A percentile compares a stretch with the other conserved stretches of the same genome.
phyloP scores from a whole-genome alignment of 306 rosid species.

The Begonia fuchsioides region DNA sequence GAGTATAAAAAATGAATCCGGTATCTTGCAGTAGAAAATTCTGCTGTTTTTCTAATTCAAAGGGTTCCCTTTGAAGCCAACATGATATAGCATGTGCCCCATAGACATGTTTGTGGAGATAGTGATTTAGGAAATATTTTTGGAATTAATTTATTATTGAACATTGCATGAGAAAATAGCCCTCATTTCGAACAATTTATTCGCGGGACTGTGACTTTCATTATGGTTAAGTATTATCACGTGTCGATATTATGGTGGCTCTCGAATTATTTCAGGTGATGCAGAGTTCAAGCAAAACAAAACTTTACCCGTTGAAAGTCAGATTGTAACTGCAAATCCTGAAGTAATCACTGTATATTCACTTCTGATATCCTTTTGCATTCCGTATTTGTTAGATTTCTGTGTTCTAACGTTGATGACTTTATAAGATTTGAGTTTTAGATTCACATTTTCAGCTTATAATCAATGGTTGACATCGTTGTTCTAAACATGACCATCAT shows the following conservation, averaged over 20 bases:
- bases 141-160: too few species aligned
- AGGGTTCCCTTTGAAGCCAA: too few species aligned
- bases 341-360: constrained; percentile 76
- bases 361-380: neutral
- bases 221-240: too few species aligned
- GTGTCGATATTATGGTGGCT: neutral
- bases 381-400: neutral
- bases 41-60: too few species aligned
- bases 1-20: too few species aligned
- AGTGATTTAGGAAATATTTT: too few species aligned
- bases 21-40: too few species aligned
- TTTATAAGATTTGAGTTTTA: neutral
- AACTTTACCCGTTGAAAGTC: constrained; percentile 66
- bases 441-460: neutral
- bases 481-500: constrained; percentile 77
- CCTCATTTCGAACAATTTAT: too few species aligned
- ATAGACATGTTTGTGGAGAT: neutral
- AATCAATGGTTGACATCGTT: neutral
- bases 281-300: constrained; percentile 92
- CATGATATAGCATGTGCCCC: too few species aligned
- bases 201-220: too few species aligned
- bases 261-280: constrained; percentile 57
- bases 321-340: constrained; percentile 79
- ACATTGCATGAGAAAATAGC: too few species aligned
- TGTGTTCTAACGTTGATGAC: neutral